Conservation (phyloP, 129 eudicot genomes). For the Logfia minima region DNA sequence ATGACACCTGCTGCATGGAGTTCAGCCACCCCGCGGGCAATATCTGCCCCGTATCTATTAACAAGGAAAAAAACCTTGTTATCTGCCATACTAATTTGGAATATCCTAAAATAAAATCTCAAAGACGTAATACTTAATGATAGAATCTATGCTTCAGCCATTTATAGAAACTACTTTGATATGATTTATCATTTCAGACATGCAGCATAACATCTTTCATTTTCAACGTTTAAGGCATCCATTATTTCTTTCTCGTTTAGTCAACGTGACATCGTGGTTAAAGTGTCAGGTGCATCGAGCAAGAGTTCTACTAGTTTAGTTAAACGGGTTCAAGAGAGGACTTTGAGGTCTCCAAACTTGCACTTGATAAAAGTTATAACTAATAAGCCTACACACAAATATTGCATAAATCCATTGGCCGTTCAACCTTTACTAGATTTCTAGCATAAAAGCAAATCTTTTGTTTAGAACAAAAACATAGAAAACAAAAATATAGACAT, state of each 20-base stretch:
- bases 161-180: neutral
- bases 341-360: neutral
- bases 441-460: neutral
- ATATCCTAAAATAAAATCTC: neutral
- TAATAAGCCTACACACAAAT: neutral
- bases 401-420: neutral
- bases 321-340: neutral
- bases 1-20: constrained; percentile 98
- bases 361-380: neutral
- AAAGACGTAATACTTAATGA: neutral
- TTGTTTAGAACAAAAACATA: neutral
- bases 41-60: constrained; percentile 90
- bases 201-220: neutral
- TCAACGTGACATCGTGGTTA: neutral
- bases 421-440: neutral
- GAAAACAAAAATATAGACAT: neutral
- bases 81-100: constrained; percentile 20
- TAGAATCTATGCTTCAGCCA: neutral
- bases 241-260: neutral
- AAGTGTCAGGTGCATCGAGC: neutral
- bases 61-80: constrained; percentile 14
- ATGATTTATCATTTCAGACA: constrained; percentile 12
- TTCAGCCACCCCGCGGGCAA: constrained; percentile 99
- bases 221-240: neutral
- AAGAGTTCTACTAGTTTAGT: neutral